These are phyloP conservation scores for Stereocaulon alpinum DNA, from an alignment of 495 filamentous ascomycete genomes.

Conservation along the genomic window DNA sequence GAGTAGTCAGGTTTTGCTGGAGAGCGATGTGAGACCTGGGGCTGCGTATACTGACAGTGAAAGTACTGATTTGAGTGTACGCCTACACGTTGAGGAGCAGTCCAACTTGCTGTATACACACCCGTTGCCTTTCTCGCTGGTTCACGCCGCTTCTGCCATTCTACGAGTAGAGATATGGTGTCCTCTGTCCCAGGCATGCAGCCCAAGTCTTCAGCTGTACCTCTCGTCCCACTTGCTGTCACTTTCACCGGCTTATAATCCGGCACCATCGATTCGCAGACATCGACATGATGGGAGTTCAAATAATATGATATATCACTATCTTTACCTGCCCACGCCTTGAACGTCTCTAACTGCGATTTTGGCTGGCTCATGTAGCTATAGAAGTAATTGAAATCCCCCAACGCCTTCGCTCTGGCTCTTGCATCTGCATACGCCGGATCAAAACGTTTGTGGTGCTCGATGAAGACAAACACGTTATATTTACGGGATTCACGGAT, in stretches of 20 bases:
- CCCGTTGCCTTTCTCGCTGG: constrained; percentile 62
- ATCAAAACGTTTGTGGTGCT: constrained; percentile 95
- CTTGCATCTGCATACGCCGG: constrained; percentile 80
- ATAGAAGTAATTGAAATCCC: constrained; percentile 97
- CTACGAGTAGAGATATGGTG: constrained; percentile 80
- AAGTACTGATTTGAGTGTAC: constrained; percentile 95
- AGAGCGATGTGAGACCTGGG: background rate
- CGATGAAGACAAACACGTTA: constrained; percentile 83
- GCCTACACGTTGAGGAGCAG: constrained; percentile 79
- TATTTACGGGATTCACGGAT: constrained; percentile 60
- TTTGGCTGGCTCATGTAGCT: constrained; percentile 96
- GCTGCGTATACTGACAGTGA: constrained; percentile 47
- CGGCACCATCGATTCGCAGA: constrained; percentile 81
- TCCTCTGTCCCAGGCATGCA: constrained; percentile 77
- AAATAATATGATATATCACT: constrained; percentile 92
- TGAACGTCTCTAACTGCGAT: constrained; percentile 87
- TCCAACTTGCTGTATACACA: constrained; percentile 95
- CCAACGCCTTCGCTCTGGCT: constrained; percentile 59
- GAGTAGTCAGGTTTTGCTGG: background rate
- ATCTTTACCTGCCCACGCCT: constrained; percentile 85
- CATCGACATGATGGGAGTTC: constrained; percentile 87
- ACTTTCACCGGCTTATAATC: constrained; percentile 71
- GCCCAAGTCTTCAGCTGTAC: constrained; percentile 60
- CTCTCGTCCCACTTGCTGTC: constrained; percentile 63
- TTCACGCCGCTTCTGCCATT: constrained; percentile 68